Percentiles rank a stretch among this genome's conserved stretches.
These are phyloP conservation scores for Arabidopsis thaliana DNA, from an alignment of 345 rosid species.

Conservation along the genomic window TAIR10.1 NC_003070.9:20481501-20482000, in stretches of 20 bases:
- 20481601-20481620: constrained; percentile 6
- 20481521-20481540: constrained; percentile 49
- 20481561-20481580: neutral
- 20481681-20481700: constrained; percentile 49
- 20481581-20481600: neutral
- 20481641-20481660: neutral
- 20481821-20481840: neutral
- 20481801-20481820: constrained; percentile 27
- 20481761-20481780: constrained; percentile 41
- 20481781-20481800: constrained; percentile 38
- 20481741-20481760: constrained; percentile 53
- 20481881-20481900: constrained; percentile 37
- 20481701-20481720: constrained; percentile 43
- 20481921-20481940: constrained; percentile 44
- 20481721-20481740: constrained; percentile 49
- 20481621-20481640: constrained; percentile 19
- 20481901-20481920: constrained; percentile 64
- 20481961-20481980: constrained; percentile 28
- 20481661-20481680: neutral
- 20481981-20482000: constrained; percentile 52
- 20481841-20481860: constrained; percentile 32
- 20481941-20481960: constrained; percentile 18
- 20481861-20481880: constrained; percentile 53
- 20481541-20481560: constrained; percentile 47
- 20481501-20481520: constrained; percentile 23